Conservation (phyloP, 2,329 filamentous ascomycete species). For the Fusarium armeniacum region DNA sequence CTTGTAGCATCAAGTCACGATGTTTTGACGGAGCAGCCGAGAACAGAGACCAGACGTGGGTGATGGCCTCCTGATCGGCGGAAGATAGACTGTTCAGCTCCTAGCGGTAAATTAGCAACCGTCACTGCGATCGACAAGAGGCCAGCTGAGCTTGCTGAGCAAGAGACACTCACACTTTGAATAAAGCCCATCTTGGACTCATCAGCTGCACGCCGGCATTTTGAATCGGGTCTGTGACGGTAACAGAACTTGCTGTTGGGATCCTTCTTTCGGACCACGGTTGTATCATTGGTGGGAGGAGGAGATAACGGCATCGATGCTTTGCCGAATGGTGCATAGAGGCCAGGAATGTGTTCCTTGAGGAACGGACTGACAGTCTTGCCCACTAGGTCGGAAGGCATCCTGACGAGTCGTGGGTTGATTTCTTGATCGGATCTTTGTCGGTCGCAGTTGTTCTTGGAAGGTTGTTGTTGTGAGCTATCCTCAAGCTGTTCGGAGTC, state of each 20-base stretch:
- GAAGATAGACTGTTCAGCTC: conserved; percentile 86
- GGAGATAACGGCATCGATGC: conserved; percentile 41
- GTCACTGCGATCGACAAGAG: not conserved
- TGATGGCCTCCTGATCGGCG: conserved; percentile 93
- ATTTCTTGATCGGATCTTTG: conserved; percentile 65
- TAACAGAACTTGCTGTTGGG: conserved; percentile 95
- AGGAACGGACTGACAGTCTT: conserved; percentile 90
- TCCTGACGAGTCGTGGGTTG: conserved; percentile 66
- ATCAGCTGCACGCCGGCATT: conserved; percentile 92
- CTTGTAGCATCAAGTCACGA: conserved; percentile 94
- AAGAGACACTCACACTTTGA: conserved; percentile 75
- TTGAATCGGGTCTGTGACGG: conserved; percentile 91
- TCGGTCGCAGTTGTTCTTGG: conserved; percentile 65
- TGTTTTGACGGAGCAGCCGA: conserved; percentile 95
- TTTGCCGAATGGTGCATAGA: conserved; percentile 85
- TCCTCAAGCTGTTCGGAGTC: conserved; percentile 24
- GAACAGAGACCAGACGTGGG: conserved; percentile 97
- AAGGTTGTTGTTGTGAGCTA: conserved; percentile 47
- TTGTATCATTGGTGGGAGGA: conserved; percentile 32
- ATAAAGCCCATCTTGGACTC: conserved; percentile 97
- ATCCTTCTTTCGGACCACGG: conserved; percentile 61
- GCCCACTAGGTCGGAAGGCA: conserved; percentile 76
- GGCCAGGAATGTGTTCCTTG: conserved; percentile 87
- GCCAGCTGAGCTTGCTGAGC: not conserved
- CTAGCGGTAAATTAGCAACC: conserved; percentile 57